A percentile compares a stretch with the other conserved stretches of the same genome.
phyloP scores from a whole-genome alignment of 1,284 basidiomycete species.

The Ceraceosorus bombacis region DNA sequence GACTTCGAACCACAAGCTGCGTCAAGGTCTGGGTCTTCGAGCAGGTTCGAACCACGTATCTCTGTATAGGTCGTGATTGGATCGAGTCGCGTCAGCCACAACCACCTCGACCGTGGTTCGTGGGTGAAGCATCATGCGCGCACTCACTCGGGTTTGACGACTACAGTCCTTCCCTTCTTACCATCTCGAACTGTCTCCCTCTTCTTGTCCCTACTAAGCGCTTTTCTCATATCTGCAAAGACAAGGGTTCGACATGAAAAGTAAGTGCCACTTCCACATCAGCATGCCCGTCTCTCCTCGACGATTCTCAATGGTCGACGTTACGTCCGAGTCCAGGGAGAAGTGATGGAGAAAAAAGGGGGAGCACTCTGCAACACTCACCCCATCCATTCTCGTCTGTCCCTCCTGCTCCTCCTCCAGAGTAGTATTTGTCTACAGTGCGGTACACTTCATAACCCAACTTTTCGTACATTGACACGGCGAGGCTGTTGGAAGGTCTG shows the following conservation, averaged over 20 bases:
- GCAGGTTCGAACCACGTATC: constrained; percentile 3
- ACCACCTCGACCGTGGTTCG: neutral
- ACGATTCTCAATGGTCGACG: no score
- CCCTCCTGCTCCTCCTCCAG: constrained; percentile 58
- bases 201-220: constrained; percentile 32
- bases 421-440: constrained; percentile 77
- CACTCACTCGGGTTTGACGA: constrained; percentile 39
- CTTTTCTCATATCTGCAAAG: constrained; percentile 65
- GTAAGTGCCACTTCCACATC: no score
- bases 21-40: constrained; percentile 2
- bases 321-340: neutral
- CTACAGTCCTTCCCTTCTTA: constrained; percentile 24
- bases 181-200: constrained; percentile 24
- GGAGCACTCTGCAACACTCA: constrained; percentile 51
- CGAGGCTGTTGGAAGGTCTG: constrained; percentile 57
- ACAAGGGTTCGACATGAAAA: neutral
- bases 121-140: neutral
- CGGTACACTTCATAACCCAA: constrained; percentile 80
- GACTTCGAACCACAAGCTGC: no score
- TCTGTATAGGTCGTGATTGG: neutral
- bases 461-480: constrained; percentile 74
- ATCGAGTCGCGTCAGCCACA: neutral
- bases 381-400: constrained; percentile 82
- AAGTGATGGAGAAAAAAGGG: neutral
- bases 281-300: no score